Evolutionary conservation across 352 stramenopile genomes (phyloP).

Genomic region (Phytophthora citricola): DNA sequence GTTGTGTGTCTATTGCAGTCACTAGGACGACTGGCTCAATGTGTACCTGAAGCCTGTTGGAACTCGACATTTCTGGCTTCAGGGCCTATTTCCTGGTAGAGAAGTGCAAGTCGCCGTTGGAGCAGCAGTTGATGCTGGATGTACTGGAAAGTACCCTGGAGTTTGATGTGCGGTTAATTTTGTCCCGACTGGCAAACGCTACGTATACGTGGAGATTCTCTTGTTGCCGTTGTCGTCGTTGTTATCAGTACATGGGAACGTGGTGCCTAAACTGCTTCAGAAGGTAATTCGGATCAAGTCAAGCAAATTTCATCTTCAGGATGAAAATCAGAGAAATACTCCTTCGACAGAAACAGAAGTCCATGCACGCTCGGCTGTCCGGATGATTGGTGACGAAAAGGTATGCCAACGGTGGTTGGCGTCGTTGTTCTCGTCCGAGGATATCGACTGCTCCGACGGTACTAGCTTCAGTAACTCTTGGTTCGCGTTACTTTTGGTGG

Average conservation of each 20-base stretch:
- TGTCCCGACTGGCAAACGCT: conserved; percentile 8
- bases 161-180: conserved; percentile 19
- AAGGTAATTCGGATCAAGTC: conserved; percentile 42
- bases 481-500: conserved; percentile 43
- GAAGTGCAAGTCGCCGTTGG: conserved; percentile 31
- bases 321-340: not conserved
- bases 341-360: conserved; percentile 26
- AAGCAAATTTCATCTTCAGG: conserved; percentile 15
- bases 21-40: conserved; percentile 41
- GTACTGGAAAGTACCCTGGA: conserved; percentile 38
- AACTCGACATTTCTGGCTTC: conserved; percentile 47
- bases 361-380: conserved; percentile 45
- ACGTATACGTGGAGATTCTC: conserved; percentile 66
- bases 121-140: conserved; percentile 56
- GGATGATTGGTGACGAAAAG: conserved; percentile 32
- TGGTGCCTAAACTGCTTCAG: conserved; percentile 50
- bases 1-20: conserved; percentile 55
- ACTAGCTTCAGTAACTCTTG: conserved; percentile 33
- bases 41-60: conserved; percentile 36
- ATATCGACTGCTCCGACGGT: not conserved
- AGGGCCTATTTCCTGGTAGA: conserved; percentile 47
- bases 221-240: conserved; percentile 62
- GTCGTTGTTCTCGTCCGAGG: conserved; percentile 39
- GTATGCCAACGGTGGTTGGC: conserved; percentile 42
- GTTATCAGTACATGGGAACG: conserved; percentile 36